Conservation (phyloP, 2,329 filamentous ascomycete genomes). For the Aotearoamyces nothofagi region DNA sequence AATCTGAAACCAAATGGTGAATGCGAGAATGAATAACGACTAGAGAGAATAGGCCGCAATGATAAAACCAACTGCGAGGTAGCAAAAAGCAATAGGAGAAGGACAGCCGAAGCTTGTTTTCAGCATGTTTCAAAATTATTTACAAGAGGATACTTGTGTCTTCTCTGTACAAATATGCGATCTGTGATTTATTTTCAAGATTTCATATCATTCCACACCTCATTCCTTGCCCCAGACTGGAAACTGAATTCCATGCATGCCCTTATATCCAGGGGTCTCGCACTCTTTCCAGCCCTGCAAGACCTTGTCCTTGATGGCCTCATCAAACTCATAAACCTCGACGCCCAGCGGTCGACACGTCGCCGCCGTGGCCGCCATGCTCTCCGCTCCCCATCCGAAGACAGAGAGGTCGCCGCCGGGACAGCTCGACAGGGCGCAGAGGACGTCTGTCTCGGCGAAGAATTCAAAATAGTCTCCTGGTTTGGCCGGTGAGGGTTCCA, state of each 20-base stretch:
- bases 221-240: no score
- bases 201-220: no score
- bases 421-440: conserved; percentile 49
- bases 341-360: conserved; percentile 63
- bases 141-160: no score
- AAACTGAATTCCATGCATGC: conserved; percentile 44
- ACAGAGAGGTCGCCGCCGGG: conserved; percentile 67
- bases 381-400: conserved; percentile 65
- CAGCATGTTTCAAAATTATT: no score
- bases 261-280: conserved; percentile 42
- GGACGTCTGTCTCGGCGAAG: conserved; percentile 62
- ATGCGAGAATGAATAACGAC: no score
- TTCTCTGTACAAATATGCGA: no score
- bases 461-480: conserved; percentile 45
- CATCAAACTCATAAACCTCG: conserved; percentile 56
- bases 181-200: no score
- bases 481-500: conserved; percentile 35
- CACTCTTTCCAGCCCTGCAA: conserved; percentile 49
- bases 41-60: no score
- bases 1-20: no score
- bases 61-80: no score
- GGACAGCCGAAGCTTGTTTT: no score
- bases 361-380: conserved; percentile 50
- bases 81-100: no score
- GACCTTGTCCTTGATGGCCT: conserved; percentile 30